Conservation (phyloP, 2,329 filamentous ascomycete species). For the Arachnopeziza araneosa region DNA sequence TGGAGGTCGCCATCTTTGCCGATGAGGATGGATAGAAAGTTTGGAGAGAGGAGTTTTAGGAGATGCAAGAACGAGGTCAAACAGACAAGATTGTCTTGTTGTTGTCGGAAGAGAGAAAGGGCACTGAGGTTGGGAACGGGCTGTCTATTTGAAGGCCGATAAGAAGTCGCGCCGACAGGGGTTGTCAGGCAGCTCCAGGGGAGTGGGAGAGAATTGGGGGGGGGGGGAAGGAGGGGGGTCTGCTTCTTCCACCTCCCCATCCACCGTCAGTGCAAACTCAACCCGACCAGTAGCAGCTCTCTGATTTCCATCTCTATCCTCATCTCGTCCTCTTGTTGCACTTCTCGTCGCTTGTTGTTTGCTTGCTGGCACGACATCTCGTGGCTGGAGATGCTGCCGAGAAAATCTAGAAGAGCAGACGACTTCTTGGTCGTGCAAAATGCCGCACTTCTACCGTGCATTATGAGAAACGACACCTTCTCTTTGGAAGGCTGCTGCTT, state of each 20-base stretch:
- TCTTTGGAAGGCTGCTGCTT: not conserved
- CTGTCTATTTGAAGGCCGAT: not conserved
- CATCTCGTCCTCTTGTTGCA: not conserved
- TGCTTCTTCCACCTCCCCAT: not conserved
- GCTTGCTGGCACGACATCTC: not conserved
- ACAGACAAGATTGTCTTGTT: not conserved
- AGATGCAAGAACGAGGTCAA: not conserved
- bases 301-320: not conserved
- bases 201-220: not conserved
- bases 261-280: not conserved
- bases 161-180: not conserved
- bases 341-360: not conserved
- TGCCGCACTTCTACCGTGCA: not conserved
- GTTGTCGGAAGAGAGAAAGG: not conserved
- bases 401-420: not conserved
- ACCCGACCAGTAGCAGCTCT: no score
- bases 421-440: not conserved
- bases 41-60: not conserved
- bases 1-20: conserved; percentile 28
- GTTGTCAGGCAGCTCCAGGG: not conserved
- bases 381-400: not conserved
- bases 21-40: not conserved
- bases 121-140: not conserved
- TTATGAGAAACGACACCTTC: not conserved
- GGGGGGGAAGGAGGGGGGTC: no score